These are phyloP conservation scores for Fonsecaea multimorphosa DNA, from an alignment of 2,329 filamentous ascomycete species.

Conservation along the genomic window DNA sequence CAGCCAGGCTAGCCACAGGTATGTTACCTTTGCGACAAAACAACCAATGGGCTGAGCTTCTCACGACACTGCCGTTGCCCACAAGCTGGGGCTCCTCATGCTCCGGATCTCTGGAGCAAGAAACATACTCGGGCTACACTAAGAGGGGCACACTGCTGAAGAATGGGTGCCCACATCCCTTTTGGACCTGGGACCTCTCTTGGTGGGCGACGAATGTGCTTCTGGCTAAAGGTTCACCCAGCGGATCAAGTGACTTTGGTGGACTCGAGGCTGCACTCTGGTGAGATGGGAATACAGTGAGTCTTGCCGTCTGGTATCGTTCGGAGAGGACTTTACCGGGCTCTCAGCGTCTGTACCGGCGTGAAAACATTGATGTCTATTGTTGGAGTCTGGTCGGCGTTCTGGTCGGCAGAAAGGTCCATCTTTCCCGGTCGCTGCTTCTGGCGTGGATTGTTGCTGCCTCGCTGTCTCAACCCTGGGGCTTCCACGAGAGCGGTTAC, in stretches of 20 bases:
- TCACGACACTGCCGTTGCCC: not conserved
- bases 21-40: slow-evolving; percentile 3
- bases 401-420: not conserved
- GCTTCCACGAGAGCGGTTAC: not conserved
- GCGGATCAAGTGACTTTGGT: slow-evolving; percentile 2
- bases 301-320: not conserved
- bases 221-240: slow-evolving; percentile 11
- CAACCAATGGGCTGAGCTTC: slow-evolving; percentile 9
- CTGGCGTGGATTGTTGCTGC: not conserved
- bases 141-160: slow-evolving; percentile 5
- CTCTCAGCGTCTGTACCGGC: not conserved
- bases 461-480: not conserved
- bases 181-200: not conserved
- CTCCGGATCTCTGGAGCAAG: slow-evolving; percentile 7
- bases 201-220: not conserved
- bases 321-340: not conserved
- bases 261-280: not conserved
- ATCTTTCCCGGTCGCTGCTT: not conserved
- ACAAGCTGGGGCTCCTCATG: not conserved
- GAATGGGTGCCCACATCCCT: not conserved
- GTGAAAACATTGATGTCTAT: not conserved
- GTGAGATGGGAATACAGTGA: not conserved
- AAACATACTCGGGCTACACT: not conserved
- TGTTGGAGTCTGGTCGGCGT: not conserved
- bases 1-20: slow-evolving; percentile 6